Base-by-base conservation (phyloP, 495 filamentous ascomycete species). In the Aspergillus ellipticus region DNA sequence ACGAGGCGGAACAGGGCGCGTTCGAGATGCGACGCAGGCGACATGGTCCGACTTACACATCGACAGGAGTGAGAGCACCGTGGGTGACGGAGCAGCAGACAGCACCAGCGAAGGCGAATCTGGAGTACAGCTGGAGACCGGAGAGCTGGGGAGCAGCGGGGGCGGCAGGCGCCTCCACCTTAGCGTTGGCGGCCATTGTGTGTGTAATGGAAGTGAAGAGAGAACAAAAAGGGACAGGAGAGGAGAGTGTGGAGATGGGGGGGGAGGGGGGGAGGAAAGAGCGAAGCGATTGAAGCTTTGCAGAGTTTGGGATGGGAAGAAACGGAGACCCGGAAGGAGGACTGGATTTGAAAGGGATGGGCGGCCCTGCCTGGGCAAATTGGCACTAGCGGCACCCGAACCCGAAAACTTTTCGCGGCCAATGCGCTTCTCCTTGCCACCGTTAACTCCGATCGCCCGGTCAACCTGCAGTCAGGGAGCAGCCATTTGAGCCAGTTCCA, bases 1-100 rank as follows among this genome's bases (percentile, higher is more conserved):
- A 42, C 24, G 16, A 21, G 29, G 31, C 58, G 55, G 62, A 51
- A 54, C 20, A 47, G 26, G 17, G 57, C 61, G 58, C 51, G 37
- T 60, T 59, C 29, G 19, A 33, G 24, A 10, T 13, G 20, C 45
- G 35, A 42, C 10, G 19, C 10, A 43, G 46, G 26, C 50, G 24
- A 54, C 31, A 26, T 48, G 42, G 13, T 62, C 45, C 22, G 54
- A 86, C 92, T 79, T 90, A 96, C 92, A 96, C 92, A 86, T 96
- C 92, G 67, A 96, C 89, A 63, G 92, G 92, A 53, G 92, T 96
- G 70, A 96, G 82, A 66, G 82, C 85, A 66, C 92, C 92, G 80
- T 96, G 92, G 63, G 92, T 96, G 76, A 96, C 79, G 66, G 89
- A 89, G 74, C 92, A 96, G 85, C 92, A 96, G 77, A 95, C 78